phyloP scores from a whole-genome alignment of 768 basidiomycete genomes.

The Lactifluus subvellereus region DNA sequence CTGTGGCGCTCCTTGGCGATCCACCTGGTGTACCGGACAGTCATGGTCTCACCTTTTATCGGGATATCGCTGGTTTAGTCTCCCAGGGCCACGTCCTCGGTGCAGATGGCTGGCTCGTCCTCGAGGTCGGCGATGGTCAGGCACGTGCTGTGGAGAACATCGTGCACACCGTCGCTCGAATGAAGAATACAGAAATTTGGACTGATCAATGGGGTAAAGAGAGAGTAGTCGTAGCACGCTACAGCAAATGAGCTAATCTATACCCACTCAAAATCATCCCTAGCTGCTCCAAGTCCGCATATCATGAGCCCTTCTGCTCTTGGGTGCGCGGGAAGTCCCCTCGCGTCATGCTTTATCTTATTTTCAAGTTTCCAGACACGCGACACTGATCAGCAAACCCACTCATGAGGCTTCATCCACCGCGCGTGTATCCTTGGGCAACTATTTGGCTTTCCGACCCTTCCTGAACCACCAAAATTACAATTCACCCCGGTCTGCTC shows the following conservation, averaged over 20 bases:
- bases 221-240: conserved; percentile 53
- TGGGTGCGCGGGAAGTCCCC: too few species aligned
- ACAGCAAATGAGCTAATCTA: not conserved
- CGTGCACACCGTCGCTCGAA: conserved; percentile 41
- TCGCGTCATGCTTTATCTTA: too few species aligned
- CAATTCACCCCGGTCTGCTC: not conserved
- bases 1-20: conserved; percentile 74
- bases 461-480: too few species aligned
- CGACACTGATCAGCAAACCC: too few species aligned
- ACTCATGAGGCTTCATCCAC: too few species aligned
- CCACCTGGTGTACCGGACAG: conserved; percentile 33
- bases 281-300: too few species aligned
- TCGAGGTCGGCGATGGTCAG: conserved; percentile 78
- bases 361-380: too few species aligned
- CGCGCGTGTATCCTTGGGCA: too few species aligned
- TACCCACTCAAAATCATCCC: not conserved
- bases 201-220: conserved; percentile 72
- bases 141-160: conserved; percentile 56
- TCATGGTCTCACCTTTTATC: conserved; percentile 62
- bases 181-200: conserved; percentile 62
- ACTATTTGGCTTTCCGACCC: too few species aligned
- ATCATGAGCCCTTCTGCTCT: too few species aligned
- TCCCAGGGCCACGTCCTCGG: conserved; percentile 47
- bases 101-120: conserved; percentile 51
- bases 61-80: conserved; percentile 48